Evolutionary conservation across 257 asterid species (phyloP), one percentile per base, ranked within the genome.

Genomic region (Ophiorrhiza pumila): DNA sequence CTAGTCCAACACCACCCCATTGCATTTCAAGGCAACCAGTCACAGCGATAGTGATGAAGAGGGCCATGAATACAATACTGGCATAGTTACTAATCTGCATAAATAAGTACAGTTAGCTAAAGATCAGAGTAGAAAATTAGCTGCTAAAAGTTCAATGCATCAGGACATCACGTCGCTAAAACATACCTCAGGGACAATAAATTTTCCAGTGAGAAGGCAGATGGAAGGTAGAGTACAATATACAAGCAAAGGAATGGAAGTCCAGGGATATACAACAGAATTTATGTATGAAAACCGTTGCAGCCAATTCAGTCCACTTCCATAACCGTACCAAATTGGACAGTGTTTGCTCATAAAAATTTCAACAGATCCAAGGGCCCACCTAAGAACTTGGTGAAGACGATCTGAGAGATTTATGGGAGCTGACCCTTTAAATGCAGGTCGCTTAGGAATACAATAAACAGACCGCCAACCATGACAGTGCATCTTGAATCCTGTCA

Each of bases 331-430:
- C 98, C 98, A 92, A 53, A 92, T 83, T 13, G 96, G 98, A 49
- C 98, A 92, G 79, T 90, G 97, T 78, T 80, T 92, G 89, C 98
- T 92, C 56, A 92, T 70, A 66, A 92, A 87, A 71, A 92, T 92
- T 90, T 93, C 98, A 15, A 93, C 97, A 0, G 98, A 93, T 59
- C 98, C 98, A 39, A 93, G 97, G 39, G 97, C 98, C 98, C 98
- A 93, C 76, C 97, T 74, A 55, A 90, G 98, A 75, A 93, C 96
- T 82, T 93, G 98, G 76, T 90, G 95, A 76, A 93, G 96, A 81
- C 98, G 96, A 80, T 93, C 97, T 0, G 97, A 93, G 75, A 90
- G 93, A 68, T 90, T 90, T 72, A 90, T 87, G 22, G 98, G 97
- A 76, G 96, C 98, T 2, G 94, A 88, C 25, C 98, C 98, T 80